Conservation (phyloP, 345 rosid genomes). For the Physaria fendleri region DNA sequence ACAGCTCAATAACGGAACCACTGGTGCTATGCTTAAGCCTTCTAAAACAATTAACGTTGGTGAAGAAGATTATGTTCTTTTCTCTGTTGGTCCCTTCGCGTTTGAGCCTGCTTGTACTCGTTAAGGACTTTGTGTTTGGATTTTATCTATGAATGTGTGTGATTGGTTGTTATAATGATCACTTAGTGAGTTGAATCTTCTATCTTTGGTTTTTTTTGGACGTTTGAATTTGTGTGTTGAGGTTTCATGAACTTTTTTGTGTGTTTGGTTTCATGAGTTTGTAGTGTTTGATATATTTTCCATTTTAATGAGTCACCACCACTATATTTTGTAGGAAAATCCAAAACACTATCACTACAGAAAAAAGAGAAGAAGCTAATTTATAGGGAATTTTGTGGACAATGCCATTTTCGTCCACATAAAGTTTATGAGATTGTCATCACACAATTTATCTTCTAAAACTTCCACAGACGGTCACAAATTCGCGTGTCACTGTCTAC, state of each 20-base stretch:
- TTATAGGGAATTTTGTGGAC: too few relatives aligned
- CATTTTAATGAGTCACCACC: too few relatives aligned
- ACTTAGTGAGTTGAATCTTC: background rate
- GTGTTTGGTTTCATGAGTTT: background rate
- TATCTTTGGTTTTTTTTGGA: background rate
- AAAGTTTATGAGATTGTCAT: too few relatives aligned
- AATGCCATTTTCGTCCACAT: too few relatives aligned
- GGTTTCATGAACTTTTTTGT: background rate
- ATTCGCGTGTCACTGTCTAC: too few relatives aligned
- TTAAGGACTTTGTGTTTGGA: conserved; percentile 15
- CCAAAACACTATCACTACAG: too few relatives aligned
- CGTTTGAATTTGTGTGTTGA: background rate
- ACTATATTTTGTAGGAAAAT: too few relatives aligned
- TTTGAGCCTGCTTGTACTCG: conserved; percentile 58
- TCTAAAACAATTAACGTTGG: conserved; percentile 29
- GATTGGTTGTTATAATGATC: background rate
- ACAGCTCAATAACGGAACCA: conserved; percentile 48
- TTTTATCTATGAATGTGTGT: background rate
- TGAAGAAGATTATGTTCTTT: conserved; percentile 44
- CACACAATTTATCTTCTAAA: too few relatives aligned
- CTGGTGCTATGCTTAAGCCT: conserved; percentile 46
- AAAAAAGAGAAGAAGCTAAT: too few relatives aligned
- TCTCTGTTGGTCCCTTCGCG: conserved; percentile 69
- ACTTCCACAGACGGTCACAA: too few relatives aligned
- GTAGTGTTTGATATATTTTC: background rate